These are phyloP conservation scores for Pyracantha coccinea DNA, from an alignment of 331 rosid species.

Conservation along the genomic window DNA sequence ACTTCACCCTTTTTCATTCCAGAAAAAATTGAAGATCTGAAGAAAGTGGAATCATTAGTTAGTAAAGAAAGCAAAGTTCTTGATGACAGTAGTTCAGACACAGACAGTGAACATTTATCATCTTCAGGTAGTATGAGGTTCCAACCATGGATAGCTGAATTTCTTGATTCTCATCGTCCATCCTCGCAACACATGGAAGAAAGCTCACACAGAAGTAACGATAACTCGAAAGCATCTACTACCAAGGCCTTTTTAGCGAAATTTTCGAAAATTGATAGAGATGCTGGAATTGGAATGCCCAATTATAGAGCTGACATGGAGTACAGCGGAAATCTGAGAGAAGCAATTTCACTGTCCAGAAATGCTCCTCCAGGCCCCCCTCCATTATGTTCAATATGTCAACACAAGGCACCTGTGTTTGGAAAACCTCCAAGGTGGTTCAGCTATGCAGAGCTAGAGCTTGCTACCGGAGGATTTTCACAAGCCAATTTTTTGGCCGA, in stretches of 20 bases:
- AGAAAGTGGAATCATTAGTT: constrained; percentile 48
- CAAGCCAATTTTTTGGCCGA: constrained; percentile 86
- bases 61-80: constrained; percentile 54
- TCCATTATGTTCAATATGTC: constrained; percentile 84
- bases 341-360: constrained; percentile 70
- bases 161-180: constrained; percentile 43
- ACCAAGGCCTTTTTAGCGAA: constrained; percentile 54
- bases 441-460: constrained; percentile 76
- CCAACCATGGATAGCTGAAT: constrained; percentile 79
- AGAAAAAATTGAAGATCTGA: constrained; percentile 51
- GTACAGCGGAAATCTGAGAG: constrained; percentile 75
- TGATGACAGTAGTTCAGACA: constrained; percentile 63
- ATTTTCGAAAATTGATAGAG: constrained; percentile 58
- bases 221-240: constrained; percentile 46
- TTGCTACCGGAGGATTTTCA: constrained; percentile 85
- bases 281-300: constrained; percentile 48
- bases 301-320: constrained; percentile 47
- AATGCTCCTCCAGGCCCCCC: constrained; percentile 80
- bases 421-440: constrained; percentile 91
- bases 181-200: constrained; percentile 40
- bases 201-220: constrained; percentile 37
- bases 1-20: constrained; percentile 77
- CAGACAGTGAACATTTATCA: constrained; percentile 69
- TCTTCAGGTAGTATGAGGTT: constrained; percentile 76
- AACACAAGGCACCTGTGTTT: constrained; percentile 88